Evolutionary conservation across 768 basidiomycete genomes (phyloP).

Genomic region (Russula compacta): DNA sequence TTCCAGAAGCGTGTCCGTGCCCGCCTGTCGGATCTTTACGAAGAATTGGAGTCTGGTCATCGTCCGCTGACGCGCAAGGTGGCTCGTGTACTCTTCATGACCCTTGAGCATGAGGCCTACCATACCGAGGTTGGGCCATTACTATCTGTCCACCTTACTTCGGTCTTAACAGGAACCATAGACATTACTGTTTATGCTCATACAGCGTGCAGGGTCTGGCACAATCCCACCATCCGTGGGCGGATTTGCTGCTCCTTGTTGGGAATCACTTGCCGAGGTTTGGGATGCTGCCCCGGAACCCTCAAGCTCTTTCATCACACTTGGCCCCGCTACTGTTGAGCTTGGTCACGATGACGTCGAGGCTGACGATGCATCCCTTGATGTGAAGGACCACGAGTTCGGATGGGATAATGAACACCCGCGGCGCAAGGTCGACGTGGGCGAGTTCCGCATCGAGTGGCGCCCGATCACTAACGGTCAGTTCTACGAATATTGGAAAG

Average conservation of each 20-base stretch:
- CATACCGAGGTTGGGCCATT: slow-evolving; percentile 57
- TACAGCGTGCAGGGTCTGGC: slow-evolving; percentile 71
- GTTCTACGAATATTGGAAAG: slow-evolving; percentile 58
- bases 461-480: slow-evolving; percentile 85
- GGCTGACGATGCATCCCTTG: slow-evolving; percentile 40
- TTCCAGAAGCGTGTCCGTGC: slow-evolving; percentile 73
- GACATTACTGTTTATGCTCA: slow-evolving; percentile 91
- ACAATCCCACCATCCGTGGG: slow-evolving; percentile 71
- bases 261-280: slow-evolving; percentile 41
- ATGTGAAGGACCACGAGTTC: slow-evolving; percentile 52
- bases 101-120: slow-evolving; percentile 81
- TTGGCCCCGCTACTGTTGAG: slow-evolving; percentile 50
- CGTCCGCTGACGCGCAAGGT: slow-evolving; percentile 49
- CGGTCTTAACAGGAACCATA: slow-evolving; percentile 19
- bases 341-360: slow-evolving; percentile 85
- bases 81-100: slow-evolving; percentile 82
- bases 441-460: slow-evolving; percentile 69
- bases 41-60: slow-evolving; percentile 49
- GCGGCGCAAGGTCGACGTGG: slow-evolving; percentile 47
- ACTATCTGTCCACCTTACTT: neutral
- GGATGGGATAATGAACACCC: slow-evolving; percentile 97
- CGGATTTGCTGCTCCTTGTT: slow-evolving; percentile 66
- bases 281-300: slow-evolving; percentile 44
- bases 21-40: slow-evolving; percentile 66
- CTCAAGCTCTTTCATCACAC: slow-evolving; percentile 35